Conservation (phyloP, 2,329 filamentous ascomycete genomes). For the Parastagonospora avenae region DNA sequence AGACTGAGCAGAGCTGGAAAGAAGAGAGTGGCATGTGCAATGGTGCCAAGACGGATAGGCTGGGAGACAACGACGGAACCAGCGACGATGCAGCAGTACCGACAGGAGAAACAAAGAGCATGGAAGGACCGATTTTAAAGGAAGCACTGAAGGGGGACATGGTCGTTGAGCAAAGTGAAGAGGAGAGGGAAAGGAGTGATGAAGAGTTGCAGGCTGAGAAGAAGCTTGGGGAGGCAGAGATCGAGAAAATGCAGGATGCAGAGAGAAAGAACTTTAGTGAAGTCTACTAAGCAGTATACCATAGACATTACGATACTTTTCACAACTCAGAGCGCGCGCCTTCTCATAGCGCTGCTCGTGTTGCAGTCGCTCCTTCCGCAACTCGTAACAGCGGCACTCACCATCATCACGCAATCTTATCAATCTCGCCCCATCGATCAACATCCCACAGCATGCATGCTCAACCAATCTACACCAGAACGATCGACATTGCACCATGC, state of each 20-base stretch:
- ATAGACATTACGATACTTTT: too few species aligned
- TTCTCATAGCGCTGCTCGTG: too few species aligned
- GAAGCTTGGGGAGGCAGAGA: slow-evolving; percentile 27
- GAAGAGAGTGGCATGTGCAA: slow-evolving; percentile 55
- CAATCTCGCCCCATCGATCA: background rate
- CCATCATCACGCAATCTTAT: background rate
- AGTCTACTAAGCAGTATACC: slow-evolving; percentile 30
- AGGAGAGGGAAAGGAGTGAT: slow-evolving; percentile 23
- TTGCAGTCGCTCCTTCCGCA: too few species aligned
- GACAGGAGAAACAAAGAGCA: slow-evolving; percentile 4
- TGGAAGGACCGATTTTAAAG: slow-evolving; percentile 31
- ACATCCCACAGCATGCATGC: background rate
- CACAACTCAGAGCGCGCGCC: too few species aligned
- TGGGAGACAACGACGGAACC: slow-evolving; percentile 49
- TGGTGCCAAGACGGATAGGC: slow-evolving; percentile 51
- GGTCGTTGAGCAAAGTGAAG: slow-evolving; percentile 37
- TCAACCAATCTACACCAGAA: background rate
- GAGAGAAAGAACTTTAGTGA: slow-evolving; percentile 40
- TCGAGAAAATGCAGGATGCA: slow-evolving; percentile 37
- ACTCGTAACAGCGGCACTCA: background rate
- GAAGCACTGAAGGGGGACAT: slow-evolving; percentile 43
- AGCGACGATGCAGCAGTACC: slow-evolving; percentile 22
- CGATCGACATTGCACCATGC: background rate
- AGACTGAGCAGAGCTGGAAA: slow-evolving; percentile 49
- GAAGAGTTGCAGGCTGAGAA: slow-evolving; percentile 16